A percentile compares a stretch with the other conserved stretches of the same genome.
Conservation (phyloP, 768 basidiomycete species). For the Hebeloma cylindrosporum region DNA sequence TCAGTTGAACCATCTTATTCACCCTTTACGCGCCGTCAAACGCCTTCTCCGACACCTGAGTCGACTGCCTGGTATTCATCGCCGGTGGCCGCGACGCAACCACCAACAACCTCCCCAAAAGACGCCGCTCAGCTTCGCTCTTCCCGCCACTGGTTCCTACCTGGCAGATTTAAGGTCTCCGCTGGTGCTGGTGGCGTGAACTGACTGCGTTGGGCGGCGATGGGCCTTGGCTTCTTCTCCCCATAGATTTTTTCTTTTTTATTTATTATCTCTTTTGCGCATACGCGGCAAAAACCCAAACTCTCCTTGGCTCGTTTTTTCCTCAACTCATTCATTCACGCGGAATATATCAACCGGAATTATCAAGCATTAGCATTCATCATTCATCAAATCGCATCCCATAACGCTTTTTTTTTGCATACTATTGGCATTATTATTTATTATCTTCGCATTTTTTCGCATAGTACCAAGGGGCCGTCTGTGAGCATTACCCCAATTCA, state of each 20-base stretch:
- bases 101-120: constrained; percentile 13
- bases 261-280: too few species aligned
- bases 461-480: too few species aligned
- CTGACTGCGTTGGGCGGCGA: constrained; percentile 11
- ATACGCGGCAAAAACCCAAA: too few species aligned
- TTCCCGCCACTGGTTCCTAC: constrained; percentile 54
- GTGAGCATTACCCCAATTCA: too few species aligned
- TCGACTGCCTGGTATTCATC: constrained; percentile 33
- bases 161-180: constrained; percentile 49
- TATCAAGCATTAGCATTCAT: too few species aligned
- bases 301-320: too few species aligned
- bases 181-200: constrained; percentile 35
- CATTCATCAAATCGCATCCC: too few species aligned
- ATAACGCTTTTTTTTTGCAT: too few species aligned
- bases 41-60: constrained; percentile 36
- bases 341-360: too few species aligned
- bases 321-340: too few species aligned
- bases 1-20: constrained; percentile 31
- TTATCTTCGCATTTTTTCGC: too few species aligned
- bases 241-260: neutral
- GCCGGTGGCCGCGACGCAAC: constrained; percentile 21
- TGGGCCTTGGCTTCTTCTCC: constrained; percentile 2
- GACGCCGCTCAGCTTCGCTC: constrained; percentile 30
- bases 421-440: too few species aligned
- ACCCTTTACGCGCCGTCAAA: constrained; percentile 38